These are phyloP conservation scores for Cairneyella variabilis DNA, from an alignment of 495 filamentous ascomycete genomes.

Conservation along the genomic window DNA sequence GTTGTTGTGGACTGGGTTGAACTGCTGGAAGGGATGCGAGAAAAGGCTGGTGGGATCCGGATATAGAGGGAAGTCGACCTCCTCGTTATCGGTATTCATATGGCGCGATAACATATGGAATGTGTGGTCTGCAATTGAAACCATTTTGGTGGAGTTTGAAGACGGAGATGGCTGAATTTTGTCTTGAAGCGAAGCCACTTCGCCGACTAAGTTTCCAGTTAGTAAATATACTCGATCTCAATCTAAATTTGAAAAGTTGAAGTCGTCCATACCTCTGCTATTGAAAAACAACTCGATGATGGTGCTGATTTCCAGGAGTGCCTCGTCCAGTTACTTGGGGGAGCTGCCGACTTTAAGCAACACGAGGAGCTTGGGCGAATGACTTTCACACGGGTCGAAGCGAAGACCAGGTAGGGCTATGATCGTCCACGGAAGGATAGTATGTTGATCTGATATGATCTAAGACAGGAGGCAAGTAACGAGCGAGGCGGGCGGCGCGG, in stretches of 20 bases:
- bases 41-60: slow-evolving; percentile 23
- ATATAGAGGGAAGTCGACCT: slow-evolving; percentile 26
- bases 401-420: slow-evolving; percentile 11
- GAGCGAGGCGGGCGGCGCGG: slow-evolving; percentile 8
- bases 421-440: not conserved
- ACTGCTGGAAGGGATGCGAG: slow-evolving; percentile 16
- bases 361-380: not conserved
- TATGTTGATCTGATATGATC: slow-evolving; percentile 17
- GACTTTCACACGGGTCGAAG: slow-evolving; percentile 1
- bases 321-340: not conserved
- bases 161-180: slow-evolving; percentile 16
- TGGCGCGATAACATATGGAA: slow-evolving; percentile 24
- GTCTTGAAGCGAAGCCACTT: slow-evolving; percentile 20
- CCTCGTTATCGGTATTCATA: slow-evolving; percentile 23
- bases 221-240: not conserved
- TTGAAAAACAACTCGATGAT: slow-evolving; percentile 10
- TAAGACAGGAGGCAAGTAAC: slow-evolving; percentile 14
- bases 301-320: not conserved
- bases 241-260: not conserved
- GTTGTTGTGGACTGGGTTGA: slow-evolving; percentile 11
- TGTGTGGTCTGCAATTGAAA: slow-evolving; percentile 21
- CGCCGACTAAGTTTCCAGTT: slow-evolving; percentile 12
- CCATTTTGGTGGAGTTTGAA: slow-evolving; percentile 17
- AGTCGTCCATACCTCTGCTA: slow-evolving; percentile 14
- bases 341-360: not conserved